phyloP scores from a whole-genome alignment of 352 stramenopile species.

The Nothophytophthora sp. region DNA sequence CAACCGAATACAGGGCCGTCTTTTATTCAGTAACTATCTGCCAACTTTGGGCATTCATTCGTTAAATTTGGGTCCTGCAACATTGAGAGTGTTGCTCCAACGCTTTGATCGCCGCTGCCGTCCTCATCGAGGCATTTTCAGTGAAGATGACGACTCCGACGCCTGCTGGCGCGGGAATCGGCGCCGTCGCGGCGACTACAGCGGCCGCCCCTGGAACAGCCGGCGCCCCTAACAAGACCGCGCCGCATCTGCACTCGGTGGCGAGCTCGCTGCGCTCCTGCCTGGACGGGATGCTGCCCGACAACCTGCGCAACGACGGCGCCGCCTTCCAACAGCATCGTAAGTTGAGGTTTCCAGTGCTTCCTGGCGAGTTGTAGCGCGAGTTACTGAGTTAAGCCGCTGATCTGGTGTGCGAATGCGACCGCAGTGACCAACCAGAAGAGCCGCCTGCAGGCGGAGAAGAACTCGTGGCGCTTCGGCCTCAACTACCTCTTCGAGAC shows the following conservation, averaged over 20 bases:
- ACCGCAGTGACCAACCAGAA: conserved; percentile 71
- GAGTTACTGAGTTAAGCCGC: background rate
- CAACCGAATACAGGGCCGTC: too few relatives aligned
- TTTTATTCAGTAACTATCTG: too few relatives aligned
- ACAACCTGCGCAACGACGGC: conserved; percentile 82
- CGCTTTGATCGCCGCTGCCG: too few relatives aligned
- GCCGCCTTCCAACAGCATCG: conserved; percentile 71
- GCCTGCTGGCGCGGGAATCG: conserved; percentile 1
- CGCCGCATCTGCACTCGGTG: conserved; percentile 80
- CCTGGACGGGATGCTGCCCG: conserved; percentile 84
- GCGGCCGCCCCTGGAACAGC: background rate
- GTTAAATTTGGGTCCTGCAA: too few relatives aligned
- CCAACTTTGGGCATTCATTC: too few relatives aligned
- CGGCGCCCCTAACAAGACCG: conserved; percentile 52
- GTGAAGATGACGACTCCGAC: conserved; percentile 26
- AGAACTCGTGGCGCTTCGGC: conserved; percentile 88
- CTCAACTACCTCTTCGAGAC: conserved; percentile 91
- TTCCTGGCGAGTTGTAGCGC: conserved; percentile 10
- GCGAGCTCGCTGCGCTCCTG: conserved; percentile 81
- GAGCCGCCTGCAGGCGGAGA: conserved; percentile 74
- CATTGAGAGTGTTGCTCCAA: too few relatives aligned
- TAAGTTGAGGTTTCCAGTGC: too few relatives aligned
- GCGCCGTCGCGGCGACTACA: background rate
- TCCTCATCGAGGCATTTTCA: too few relatives aligned
- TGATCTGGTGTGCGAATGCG: conserved; percentile 1